Conservation (phyloP, 495 filamentous ascomycete species). For the Neurospora sp. region DNA sequence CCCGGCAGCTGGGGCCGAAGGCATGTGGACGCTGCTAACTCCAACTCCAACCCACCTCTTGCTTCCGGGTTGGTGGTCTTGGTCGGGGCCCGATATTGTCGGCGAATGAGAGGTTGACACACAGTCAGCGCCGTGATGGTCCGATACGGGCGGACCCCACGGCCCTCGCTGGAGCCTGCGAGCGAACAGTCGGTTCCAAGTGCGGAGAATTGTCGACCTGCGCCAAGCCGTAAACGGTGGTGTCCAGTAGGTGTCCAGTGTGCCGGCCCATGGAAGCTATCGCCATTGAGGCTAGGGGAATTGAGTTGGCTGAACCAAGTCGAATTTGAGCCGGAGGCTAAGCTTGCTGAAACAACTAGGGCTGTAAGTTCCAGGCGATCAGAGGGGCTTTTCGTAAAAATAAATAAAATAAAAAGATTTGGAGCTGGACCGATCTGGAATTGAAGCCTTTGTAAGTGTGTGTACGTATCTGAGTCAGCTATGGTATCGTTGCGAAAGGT, state of each 20-base stretch:
- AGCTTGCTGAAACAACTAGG: not conserved
- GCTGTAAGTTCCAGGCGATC: not conserved
- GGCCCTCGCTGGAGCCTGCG: conserved; percentile 5
- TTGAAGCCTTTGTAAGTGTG: not conserved
- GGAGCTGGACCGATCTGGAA: not conserved
- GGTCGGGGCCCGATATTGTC: conserved; percentile 11
- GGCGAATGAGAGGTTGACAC: conserved; percentile 26
- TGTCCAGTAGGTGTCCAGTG: not conserved
- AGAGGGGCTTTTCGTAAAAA: not conserved
- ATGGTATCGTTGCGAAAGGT: not conserved
- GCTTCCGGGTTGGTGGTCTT: conserved; percentile 4
- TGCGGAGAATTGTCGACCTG: conserved; percentile 9
- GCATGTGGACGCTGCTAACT: not conserved
- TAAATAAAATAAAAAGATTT: not conserved
- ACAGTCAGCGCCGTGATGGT: conserved; percentile 18
- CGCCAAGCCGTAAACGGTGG: conserved; percentile 10
- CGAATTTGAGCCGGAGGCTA: conserved; percentile 6
- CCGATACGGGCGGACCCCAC: conserved; percentile 12
- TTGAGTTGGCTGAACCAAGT: conserved; percentile 2
- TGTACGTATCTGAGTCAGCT: not conserved
- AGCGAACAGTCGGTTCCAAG: conserved; percentile 12
- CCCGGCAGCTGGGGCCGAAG: not conserved
- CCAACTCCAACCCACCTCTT: not conserved
- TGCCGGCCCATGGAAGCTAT: conserved; percentile 3
- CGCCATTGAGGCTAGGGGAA: conserved; percentile 6